Conservation (phyloP, 2,329 filamentous ascomycete species). For the Penicillium sp. region DNA sequence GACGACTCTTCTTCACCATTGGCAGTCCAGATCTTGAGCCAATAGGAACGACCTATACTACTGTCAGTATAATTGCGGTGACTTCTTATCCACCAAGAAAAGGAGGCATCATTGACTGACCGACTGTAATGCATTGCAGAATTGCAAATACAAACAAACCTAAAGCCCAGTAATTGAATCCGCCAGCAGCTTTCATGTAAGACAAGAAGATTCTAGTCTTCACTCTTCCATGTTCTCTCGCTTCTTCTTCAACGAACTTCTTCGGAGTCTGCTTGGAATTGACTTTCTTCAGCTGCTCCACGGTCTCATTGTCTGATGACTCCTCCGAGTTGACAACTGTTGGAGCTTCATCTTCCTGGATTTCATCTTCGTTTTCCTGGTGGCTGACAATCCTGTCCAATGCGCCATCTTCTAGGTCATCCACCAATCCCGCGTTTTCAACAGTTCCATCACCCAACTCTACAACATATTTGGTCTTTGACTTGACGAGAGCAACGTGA, state of each 20-base stretch:
- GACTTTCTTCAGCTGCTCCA: constrained; percentile 9
- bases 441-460: constrained; percentile 67
- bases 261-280: constrained; percentile 16
- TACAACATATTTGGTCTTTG: constrained; percentile 69
- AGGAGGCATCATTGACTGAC: constrained; percentile 26
- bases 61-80: constrained; percentile 30
- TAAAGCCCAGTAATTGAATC: constrained; percentile 56
- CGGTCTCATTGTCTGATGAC: background rate
- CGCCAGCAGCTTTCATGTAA: constrained; percentile 66
- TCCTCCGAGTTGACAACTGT: constrained; percentile 8
- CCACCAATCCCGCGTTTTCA: constrained; percentile 57
- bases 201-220: constrained; percentile 62
- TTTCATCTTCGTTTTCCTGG: constrained; percentile 40
- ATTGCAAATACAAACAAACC: constrained; percentile 41
- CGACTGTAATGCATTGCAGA: constrained; percentile 43
- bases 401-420: constrained; percentile 51
- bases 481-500: constrained; percentile 67
- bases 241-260: constrained; percentile 74
- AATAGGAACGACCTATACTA: constrained; percentile 37
- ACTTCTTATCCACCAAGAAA: too few relatives aligned
- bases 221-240: constrained; percentile 66
- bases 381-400: constrained; percentile 39
- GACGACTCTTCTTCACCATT: constrained; percentile 19
- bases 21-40: constrained; percentile 46
- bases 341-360: constrained; percentile 3